These are phyloP conservation scores for Populus tomentosa DNA, from an alignment of 441 rosid genomes.

Conservation along the genomic window DNA sequence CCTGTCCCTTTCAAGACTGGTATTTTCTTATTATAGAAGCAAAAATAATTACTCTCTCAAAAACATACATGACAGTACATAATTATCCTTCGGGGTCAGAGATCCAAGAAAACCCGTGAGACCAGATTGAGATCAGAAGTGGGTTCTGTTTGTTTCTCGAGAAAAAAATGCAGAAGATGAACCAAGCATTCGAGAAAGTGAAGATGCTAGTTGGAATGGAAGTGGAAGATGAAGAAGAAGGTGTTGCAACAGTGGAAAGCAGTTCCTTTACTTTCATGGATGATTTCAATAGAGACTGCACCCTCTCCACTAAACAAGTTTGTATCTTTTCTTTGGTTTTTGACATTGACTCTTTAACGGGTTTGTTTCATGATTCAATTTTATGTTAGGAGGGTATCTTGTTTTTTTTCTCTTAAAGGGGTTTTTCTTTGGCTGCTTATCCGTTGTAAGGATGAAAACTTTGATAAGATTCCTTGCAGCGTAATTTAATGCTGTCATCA, in stretches of 20 bases:
- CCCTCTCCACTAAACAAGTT: constrained; percentile 86
- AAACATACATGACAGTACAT: no score
- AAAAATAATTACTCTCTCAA: no score
- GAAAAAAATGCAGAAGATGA: constrained; percentile 74
- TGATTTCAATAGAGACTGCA: constrained; percentile 83
- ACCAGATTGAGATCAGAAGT: neutral
- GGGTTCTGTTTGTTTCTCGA: neutral
- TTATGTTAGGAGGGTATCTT: neutral
- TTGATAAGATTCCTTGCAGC: neutral
- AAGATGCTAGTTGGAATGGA: constrained; percentile 91
- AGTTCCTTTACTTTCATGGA: constrained; percentile 59
- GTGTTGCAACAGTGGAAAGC: constrained; percentile 26
- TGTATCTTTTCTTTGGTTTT: neutral
- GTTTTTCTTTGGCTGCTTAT: neutral
- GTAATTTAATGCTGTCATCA: neutral
- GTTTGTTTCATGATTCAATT: neutral
- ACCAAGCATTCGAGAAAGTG: constrained; percentile 77
- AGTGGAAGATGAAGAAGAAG: constrained; percentile 52
- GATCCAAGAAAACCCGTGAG: constrained; percentile 14
- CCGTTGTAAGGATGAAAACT: neutral
- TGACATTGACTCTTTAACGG: neutral
- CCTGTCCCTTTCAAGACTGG: neutral
- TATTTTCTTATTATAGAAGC: neutral
- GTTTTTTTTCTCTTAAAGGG: neutral
- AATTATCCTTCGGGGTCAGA: constrained; percentile 12